phyloP scores from a whole-genome alignment of 768 basidiomycete genomes.

The Pleurotus tuber-regium region DNA sequence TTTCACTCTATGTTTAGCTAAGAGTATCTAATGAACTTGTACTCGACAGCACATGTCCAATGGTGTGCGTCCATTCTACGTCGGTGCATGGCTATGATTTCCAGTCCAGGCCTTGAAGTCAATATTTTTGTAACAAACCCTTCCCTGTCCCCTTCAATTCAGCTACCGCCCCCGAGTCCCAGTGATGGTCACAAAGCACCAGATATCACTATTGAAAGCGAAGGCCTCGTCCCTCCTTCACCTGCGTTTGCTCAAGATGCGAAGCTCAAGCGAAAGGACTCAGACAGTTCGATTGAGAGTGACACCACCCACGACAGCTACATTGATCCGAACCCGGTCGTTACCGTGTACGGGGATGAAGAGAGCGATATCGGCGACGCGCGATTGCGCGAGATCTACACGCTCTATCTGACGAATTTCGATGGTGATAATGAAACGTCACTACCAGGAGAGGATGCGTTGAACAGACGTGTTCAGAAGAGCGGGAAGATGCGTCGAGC shows the following conservation, averaged over 20 bases:
- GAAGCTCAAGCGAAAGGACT: background rate
- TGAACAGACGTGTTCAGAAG: conserved; percentile 53
- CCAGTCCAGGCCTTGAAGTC: conserved; percentile 48
- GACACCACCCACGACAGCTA: conserved; percentile 7
- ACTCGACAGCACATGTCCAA: conserved; percentile 58
- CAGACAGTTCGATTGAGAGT: background rate
- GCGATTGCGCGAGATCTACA: conserved; percentile 44
- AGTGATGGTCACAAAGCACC: background rate
- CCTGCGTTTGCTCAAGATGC: background rate
- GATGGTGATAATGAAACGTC: conserved; percentile 68
- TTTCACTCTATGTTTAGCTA: background rate
- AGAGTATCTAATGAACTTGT: background rate
- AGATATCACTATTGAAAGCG: background rate
- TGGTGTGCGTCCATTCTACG: conserved; percentile 72
- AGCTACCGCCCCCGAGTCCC: background rate
- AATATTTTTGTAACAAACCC: conserved; percentile 74
- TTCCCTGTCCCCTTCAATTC: background rate
- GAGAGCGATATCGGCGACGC: conserved; percentile 19
- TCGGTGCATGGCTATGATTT: conserved; percentile 57
- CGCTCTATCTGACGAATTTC: conserved; percentile 72
- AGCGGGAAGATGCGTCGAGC: conserved; percentile 61
- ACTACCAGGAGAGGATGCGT: conserved; percentile 52
- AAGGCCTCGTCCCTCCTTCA: too few species aligned
- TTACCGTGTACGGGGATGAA: conserved; percentile 31
- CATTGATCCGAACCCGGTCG: conserved; percentile 40